Base-by-base conservation (phyloP, 495 filamentous ascomycete species). In the Copromyces sp. region DNA sequence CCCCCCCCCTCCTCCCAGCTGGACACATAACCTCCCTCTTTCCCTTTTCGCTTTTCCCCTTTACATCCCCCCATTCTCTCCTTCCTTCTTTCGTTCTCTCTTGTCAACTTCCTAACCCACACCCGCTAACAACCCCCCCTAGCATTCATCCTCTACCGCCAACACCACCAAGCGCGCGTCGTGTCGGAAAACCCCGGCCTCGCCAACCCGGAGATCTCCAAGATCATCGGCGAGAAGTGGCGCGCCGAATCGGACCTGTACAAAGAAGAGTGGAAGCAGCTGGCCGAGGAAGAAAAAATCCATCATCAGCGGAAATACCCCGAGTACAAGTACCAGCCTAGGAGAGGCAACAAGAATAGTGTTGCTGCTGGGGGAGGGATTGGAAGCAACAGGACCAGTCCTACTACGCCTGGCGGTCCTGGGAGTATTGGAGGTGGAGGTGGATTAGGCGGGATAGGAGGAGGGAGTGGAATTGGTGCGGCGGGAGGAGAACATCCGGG, bases 141-240 rank as follows among this genome's bases (percentile, higher is more conserved):
- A 99, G 95, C 96, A 42, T 99, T 99, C 82, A 99, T 99, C 76
- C 87, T 99, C 76, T 99, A 97, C 83, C 92, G 95, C 39, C 95
- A 98, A 80, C 93, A 96, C 81, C 90, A 95, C 78, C 95, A 98
- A 83, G 89, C 90, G 7, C 83, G 87, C 9, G 92, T 98, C 11
- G 91, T 95, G 9, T 86, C 89, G 12, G 89, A 92, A 76, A 86
- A 98, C 78, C 95, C 94, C 7, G 93, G 94, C 53, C 88, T 97
- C 74, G 89, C 96, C 41, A 99, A 99, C 81, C 95, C 95, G 6
- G 94, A 99, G 69, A 97, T 99, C 73, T 98, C 95, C 44, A 98
- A 98, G 82, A 95, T 98, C 75, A 97, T 98, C 77, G 95, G 96
- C 59, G 91, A 94, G 77, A 90, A 93, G 87, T 99, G 95, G 95